Evolutionary conservation across 208 protist genomes (phyloP), one percentile per base, ranked within the genome.

Genomic region (Naegleria gruberi): DNA sequence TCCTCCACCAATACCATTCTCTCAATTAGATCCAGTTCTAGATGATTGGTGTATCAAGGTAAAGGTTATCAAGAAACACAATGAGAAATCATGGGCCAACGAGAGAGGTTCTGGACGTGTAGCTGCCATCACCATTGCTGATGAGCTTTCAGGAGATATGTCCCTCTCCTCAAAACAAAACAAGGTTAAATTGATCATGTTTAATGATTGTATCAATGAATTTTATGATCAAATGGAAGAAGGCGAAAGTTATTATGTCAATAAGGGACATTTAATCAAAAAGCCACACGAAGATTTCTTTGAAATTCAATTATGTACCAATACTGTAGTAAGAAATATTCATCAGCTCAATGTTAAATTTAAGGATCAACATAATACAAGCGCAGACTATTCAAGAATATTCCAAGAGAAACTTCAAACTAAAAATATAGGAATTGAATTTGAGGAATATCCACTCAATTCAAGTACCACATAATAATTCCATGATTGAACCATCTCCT

Each of bases 161-260:
- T 51, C 46, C 4, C 12, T 12, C 4, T 51, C 46, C 12, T 37
- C 17, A 1, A 41, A 87, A 40, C 0, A 5, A 4, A 41, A 55
- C n/a, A 30, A 87, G 26, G 17, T 87, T 0, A 83, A 44, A 34
- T 8, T 43, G 42, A 41, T 87, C 44, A 87, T 87, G 83, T 87
- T 87, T n/a, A 87, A 46, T 87, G 83, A 87, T 23, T 19, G 23
- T 3, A 55, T 87, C n/a, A 40, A 87, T 87, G 83, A 87, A 40
- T 87, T 87, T 87, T 87, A 87, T 55, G 83, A 87, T 30, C 17
- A 34, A 17, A 42, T 87, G 41, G 44, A 45, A 30, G 44, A 55
- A 55, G 17, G 42, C 6, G 34, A 87, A n/a, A 55, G 1, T 37
- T 87, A 87, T 41, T 55, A 87, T 55, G 55, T 87, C 15, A 26